Base-by-base conservation (phyloP, 345 rosid species). In the Lepidium africanum region DNA sequence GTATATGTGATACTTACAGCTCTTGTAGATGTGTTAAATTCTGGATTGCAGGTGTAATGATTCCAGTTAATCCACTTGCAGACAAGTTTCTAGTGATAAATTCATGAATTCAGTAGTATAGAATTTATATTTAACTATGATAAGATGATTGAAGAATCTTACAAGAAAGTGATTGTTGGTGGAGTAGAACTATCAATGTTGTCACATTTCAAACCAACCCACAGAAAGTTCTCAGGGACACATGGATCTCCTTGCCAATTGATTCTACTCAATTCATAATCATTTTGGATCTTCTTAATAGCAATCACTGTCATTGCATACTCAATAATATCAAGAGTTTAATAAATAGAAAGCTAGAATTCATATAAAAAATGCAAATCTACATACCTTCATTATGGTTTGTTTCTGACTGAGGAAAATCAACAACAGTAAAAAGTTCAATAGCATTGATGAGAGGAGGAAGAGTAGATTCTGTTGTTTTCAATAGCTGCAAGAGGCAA, bases 201-300 rank as follows among this genome's bases (percentile, higher is more conserved):
- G 68, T 9, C 3, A 19, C 84, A 85, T 49, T 62, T 69, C 4
- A 85, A 50, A 37, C 87, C 84, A 6, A 60, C 70, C 87, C 87
- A 79, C 41, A 10, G 9, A 49, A 65, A 79, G 23, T 5, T 64
- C 23, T 12, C 47, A 23, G 85, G 89, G 2, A 66, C 49, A 32
- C 85, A 81, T 38, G 87, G 87, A 74, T 85, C 89, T 53, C 87
- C 89, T 67, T 85, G 85, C 89, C 85, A 85, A 15, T 60, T 64
- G 32, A 48, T 73, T 52, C 63, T 67, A 5, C 38, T 70, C 45
- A 82, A 41, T 36, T 73, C 78, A 53, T 81, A 81, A 0, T 4
- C 15, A 15, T 46, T 49, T 51, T 82, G 81, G 27, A 79, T 79
- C n/a, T 30, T 67, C 12, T 1, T 71, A 3, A 79, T 76, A 0